phyloP scores from a whole-genome alignment of 768 basidiomycete genomes.

The Macrocybe gigantea region DNA sequence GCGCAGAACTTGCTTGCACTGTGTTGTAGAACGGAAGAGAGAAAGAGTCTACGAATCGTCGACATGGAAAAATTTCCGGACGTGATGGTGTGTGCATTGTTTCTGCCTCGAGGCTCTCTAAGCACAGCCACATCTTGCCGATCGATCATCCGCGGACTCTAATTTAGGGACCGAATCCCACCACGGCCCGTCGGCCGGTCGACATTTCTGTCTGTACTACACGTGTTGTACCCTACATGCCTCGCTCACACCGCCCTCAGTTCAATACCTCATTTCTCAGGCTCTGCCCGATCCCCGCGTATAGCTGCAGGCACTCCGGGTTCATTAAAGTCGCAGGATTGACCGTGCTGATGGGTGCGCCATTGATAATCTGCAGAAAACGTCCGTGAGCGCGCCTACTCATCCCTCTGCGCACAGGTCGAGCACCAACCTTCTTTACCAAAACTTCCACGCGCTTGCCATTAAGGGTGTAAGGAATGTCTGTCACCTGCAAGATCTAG shows the following conservation, averaged over 20 bases:
- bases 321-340: constrained; percentile 72
- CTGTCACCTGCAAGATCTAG: constrained; percentile 63
- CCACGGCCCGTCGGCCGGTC: neutral
- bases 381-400: constrained; percentile 1
- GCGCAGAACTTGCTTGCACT: no score
- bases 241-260: neutral
- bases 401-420: constrained; percentile 7
- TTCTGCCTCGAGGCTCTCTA: constrained; percentile 1
- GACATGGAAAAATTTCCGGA: no score
- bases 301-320: constrained; percentile 63
- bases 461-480: constrained; percentile 77
- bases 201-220: neutral
- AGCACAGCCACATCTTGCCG: neutral
- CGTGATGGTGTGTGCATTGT: no score
- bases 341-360: constrained; percentile 58
- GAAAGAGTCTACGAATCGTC: no score
- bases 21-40: no score
- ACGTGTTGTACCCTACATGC: neutral
- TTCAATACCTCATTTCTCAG: constrained; percentile 41
- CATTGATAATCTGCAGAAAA: constrained; percentile 63
- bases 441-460: constrained; percentile 78
- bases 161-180: no score
- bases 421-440: constrained; percentile 54
- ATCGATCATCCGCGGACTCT: neutral
- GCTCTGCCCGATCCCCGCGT: constrained; percentile 44